phyloP scores from a whole-genome alignment of 2,329 filamentous ascomycete species.

The Ceratocystis albifundus region DNA sequence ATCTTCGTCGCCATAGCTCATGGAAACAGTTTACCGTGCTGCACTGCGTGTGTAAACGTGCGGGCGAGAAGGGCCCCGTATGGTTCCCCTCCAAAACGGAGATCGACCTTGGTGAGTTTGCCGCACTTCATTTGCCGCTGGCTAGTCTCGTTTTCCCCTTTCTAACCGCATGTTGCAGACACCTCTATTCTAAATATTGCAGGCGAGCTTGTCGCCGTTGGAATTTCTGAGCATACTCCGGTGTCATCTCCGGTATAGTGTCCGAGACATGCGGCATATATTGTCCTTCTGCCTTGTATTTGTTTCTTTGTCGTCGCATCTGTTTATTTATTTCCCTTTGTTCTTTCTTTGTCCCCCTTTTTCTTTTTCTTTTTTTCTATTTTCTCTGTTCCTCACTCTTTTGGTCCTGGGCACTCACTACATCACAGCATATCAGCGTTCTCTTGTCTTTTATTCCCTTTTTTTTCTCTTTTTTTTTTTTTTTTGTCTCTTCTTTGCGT shows the following conservation, averaged over 20 bases:
- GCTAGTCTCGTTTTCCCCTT: background rate
- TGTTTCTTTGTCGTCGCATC: background rate
- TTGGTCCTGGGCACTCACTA: background rate
- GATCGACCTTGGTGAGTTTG: constrained; percentile 21
- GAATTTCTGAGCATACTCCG: constrained; percentile 10
- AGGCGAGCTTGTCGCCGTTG: constrained; percentile 15
- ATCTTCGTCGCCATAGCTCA: constrained; percentile 18
- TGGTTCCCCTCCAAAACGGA: constrained; percentile 22
- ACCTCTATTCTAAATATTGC: constrained; percentile 16
- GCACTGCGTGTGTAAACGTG: constrained; percentile 21
- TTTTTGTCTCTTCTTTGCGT: background rate
- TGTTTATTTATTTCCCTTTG: background rate
- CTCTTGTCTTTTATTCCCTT: background rate
- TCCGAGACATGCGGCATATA: too few species aligned
- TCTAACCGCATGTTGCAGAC: constrained; percentile 12
- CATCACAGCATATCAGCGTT: constrained; percentile 7
- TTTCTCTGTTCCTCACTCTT: background rate
- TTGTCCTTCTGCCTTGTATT: background rate
- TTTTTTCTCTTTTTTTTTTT: background rate
- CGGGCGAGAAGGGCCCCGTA: constrained; percentile 17
- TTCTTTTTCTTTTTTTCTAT: too few species aligned
- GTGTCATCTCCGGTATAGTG: constrained; percentile 10
- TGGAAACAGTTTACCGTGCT: constrained; percentile 20
- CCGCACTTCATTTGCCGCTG: background rate
- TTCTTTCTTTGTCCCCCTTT: background rate